A percentile compares a stretch with the other conserved stretches of the same genome.
Conservation (phyloP, 1,284 basidiomycete genomes). For the Trichosporon faecale region DNA sequence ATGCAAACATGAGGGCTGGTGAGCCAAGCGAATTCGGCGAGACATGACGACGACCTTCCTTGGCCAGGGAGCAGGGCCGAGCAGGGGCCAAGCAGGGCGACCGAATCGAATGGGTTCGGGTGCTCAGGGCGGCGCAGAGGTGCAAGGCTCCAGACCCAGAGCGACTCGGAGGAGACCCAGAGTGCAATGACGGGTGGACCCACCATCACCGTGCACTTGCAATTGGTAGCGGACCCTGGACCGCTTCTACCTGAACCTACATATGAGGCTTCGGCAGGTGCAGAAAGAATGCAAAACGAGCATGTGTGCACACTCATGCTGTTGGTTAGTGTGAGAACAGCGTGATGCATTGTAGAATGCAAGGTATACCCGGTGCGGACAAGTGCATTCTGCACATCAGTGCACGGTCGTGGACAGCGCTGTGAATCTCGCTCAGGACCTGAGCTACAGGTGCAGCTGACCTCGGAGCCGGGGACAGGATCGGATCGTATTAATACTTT, state of each 20-base stretch:
- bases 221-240: conserved; percentile 2
- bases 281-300: background rate
- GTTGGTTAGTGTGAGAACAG: background rate
- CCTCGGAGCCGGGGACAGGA: background rate
- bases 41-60: background rate
- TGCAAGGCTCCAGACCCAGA: background rate
- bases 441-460: background rate
- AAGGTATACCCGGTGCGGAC: background rate
- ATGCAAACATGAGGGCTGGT: background rate
- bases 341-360: background rate
- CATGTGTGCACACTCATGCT: background rate
- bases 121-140: background rate
- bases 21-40: background rate
- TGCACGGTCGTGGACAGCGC: background rate
- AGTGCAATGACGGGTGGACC: background rate
- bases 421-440: background rate
- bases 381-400: background rate
- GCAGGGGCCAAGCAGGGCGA: background rate
- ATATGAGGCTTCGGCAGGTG: background rate
- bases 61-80: background rate
- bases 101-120: conserved; percentile 9
- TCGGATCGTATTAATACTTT: no score
- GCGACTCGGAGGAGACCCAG: no score
- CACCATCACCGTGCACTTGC: conserved; percentile 7
- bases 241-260: background rate